Evolutionary conservation across 2,329 filamentous ascomycete species (phyloP).

Genomic region (Acephala macrosclerotiorum): DNA sequence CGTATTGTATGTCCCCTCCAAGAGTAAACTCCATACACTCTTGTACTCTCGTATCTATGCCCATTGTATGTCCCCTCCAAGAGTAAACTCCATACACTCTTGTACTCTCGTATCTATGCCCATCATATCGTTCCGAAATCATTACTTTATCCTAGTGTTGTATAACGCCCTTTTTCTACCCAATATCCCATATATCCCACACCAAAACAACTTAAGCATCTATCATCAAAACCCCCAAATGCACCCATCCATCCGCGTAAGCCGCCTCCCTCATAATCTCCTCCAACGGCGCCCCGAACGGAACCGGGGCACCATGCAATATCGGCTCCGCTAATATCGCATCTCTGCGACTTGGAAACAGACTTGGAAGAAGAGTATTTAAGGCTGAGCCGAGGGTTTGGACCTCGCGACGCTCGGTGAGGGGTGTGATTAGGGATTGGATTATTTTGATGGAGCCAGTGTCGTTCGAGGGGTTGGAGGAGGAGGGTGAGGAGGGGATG

Average conservation of each 20-base stretch:
- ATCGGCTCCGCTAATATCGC: constrained; percentile 85
- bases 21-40: background rate
- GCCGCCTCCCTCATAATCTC: constrained; percentile 83
- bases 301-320: constrained; percentile 84
- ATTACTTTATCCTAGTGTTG: too few species aligned
- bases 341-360: constrained; percentile 89
- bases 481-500: constrained; percentile 70
- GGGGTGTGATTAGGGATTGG: constrained; percentile 73
- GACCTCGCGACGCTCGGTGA: constrained; percentile 52
- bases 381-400: constrained; percentile 82
- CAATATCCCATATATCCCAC: background rate
- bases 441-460: constrained; percentile 72
- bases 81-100: too few species aligned
- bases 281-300: constrained; percentile 80
- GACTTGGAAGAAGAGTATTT: constrained; percentile 74
- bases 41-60: too few species aligned
- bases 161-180: background rate
- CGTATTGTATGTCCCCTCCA: background rate
- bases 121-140: too few species aligned
- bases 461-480: constrained; percentile 52
- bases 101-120: too few species aligned
- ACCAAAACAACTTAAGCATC: constrained; percentile 27
- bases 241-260: constrained; percentile 93
- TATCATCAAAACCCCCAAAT: constrained; percentile 67
- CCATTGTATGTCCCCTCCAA: too few species aligned